Evolutionary conservation across 495 filamentous ascomycete genomes (phyloP).

Genomic region (Neurospora sp.): DNA sequence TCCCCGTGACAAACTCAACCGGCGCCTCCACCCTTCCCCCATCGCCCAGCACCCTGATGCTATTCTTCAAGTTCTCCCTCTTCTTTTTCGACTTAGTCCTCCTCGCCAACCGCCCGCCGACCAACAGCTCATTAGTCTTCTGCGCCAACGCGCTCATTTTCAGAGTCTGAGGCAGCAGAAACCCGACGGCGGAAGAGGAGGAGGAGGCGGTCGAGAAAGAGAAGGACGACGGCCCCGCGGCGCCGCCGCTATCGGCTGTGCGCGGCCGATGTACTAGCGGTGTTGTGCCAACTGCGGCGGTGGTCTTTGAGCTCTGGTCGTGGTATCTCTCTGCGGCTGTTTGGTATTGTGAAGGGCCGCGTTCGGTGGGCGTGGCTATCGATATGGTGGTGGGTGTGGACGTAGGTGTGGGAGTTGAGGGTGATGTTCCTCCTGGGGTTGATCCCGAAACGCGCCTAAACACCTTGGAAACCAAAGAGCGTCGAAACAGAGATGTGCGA

Average conservation of each 20-base stretch:
- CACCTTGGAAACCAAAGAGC: slow-evolving; percentile 9
- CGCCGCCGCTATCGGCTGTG: background rate
- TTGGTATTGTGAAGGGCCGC: background rate
- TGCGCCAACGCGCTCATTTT: background rate
- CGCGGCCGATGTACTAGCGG: background rate
- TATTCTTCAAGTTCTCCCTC: slow-evolving; percentile 12
- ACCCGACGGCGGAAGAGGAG: background rate
- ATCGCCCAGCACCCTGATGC: slow-evolving; percentile 3
- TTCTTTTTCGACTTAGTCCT: slow-evolving; percentile 2
- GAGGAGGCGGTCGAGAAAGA: background rate
- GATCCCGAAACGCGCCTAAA: background rate
- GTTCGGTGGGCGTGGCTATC: background rate
- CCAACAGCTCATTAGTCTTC: background rate
- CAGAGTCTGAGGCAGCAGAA: background rate
- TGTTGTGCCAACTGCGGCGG: background rate
- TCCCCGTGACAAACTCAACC: background rate
- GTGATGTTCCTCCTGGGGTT: background rate
- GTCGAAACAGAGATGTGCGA: background rate
- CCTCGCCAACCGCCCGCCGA: background rate
- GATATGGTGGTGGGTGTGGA: background rate
- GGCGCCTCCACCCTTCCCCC: background rate
- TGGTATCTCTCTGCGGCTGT: background rate
- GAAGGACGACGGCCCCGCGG: background rate
- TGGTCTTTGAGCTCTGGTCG: background rate
- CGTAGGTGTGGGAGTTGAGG: background rate